phyloP scores from a whole-genome alignment of 371 early-diverging fungal genomes.

The Mucor lusitanicus region DNA sequence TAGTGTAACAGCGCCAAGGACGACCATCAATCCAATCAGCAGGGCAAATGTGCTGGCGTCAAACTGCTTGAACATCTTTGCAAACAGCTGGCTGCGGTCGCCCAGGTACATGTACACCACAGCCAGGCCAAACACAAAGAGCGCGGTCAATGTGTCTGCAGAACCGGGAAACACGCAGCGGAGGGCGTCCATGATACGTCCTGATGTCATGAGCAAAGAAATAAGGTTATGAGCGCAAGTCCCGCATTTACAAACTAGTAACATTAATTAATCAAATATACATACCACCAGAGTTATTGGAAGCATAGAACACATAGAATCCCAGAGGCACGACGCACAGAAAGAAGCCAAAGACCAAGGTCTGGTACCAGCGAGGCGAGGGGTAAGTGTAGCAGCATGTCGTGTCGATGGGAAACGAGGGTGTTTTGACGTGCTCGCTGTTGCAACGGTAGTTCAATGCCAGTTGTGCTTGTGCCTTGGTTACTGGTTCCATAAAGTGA shows the following conservation, averaged over 20 bases:
- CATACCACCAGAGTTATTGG: conserved; percentile 24
- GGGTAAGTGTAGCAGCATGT: conserved; percentile 70
- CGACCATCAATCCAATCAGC: conserved; percentile 37
- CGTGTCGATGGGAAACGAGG: conserved; percentile 43
- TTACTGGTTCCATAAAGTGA: conserved; percentile 52
- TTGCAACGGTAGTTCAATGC: conserved; percentile 70
- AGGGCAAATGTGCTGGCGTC: conserved; percentile 40
- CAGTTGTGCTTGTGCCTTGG: conserved; percentile 54
- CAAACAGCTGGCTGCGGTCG: conserved; percentile 72
- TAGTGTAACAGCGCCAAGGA: conserved; percentile 55
- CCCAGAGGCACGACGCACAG: conserved; percentile 49
- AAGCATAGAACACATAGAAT: conserved; percentile 17
- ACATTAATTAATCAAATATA: background rate
- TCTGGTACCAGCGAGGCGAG: conserved; percentile 47
- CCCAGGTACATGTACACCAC: conserved; percentile 63
- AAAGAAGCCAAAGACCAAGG: conserved; percentile 39
- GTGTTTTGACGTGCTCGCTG: conserved; percentile 31
- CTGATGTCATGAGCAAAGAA: background rate
- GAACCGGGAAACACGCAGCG: background rate
- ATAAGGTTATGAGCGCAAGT: background rate
- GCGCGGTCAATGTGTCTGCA: conserved; percentile 33
- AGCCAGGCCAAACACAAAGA: conserved; percentile 53
- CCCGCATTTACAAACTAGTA: background rate
- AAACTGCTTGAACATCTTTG: conserved; percentile 66
- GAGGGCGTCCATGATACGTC: background rate